phyloP scores from a whole-genome alignment of 345 rosid species.

The Populus davidiana region DNA sequence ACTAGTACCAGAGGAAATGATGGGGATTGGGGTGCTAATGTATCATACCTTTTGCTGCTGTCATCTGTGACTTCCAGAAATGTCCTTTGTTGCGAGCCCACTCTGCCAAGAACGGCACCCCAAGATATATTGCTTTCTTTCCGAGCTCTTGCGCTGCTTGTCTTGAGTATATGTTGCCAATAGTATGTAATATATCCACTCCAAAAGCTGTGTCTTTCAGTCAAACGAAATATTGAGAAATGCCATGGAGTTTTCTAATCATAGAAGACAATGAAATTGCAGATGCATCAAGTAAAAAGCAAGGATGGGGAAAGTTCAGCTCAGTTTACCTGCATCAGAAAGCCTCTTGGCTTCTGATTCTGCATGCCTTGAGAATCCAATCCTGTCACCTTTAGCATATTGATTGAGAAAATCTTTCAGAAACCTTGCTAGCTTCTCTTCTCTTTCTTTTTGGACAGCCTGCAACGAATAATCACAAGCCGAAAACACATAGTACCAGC shows the following conservation, averaged over 20 bases:
- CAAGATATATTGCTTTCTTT: conserved; percentile 66
- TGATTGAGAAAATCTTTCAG: conserved; percentile 50
- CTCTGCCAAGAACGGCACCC: conserved; percentile 63
- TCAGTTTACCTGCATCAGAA: conserved; percentile 45
- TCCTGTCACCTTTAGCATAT: conserved; percentile 57
- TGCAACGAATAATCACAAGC: conserved; percentile 15
- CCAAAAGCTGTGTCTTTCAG: conserved; percentile 47
- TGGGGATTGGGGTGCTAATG: not conserved
- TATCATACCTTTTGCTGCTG: conserved; percentile 62
- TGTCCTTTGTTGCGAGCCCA: conserved; percentile 75
- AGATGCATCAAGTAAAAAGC: not conserved
- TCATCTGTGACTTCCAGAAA: conserved; percentile 70
- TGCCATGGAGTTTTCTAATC: not conserved
- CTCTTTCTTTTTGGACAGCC: conserved; percentile 72
- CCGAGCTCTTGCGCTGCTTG: conserved; percentile 73
- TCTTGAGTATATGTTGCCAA: conserved; percentile 60
- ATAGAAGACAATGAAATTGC: not conserved
- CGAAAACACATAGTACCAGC: not conserved
- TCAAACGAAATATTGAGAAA: not conserved
- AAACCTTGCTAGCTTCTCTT: conserved; percentile 58
- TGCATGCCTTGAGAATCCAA: conserved; percentile 46
- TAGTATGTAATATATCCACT: conserved; percentile 48
- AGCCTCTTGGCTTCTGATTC: conserved; percentile 60
- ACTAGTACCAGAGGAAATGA: not conserved
- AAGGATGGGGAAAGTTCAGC: not conserved